Evolutionary conservation across 1,139 yeast genomes (phyloP), one percentile per base, ranked within the genome.

Genomic region (Kurtzmaniella quercitrusa): DNA sequence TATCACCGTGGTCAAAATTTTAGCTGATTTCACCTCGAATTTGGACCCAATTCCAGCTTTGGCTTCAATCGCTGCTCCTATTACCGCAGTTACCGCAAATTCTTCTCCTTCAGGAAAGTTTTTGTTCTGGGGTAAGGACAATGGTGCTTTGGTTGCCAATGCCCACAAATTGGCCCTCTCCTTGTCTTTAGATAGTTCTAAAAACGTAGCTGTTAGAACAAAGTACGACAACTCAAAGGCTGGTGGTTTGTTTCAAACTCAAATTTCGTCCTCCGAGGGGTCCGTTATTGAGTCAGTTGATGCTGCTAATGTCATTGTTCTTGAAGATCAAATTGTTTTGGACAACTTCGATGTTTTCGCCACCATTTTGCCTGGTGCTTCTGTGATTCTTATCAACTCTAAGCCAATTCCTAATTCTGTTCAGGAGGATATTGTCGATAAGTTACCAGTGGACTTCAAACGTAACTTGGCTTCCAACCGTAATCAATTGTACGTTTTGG

Each of bases 211-310:
- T 46, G 75, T 79, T 59, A 74, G 86, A 61, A 77, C 83, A 44
- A 79, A 77, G 55, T 89, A 70, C 55, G 96, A 91, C 61, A 89
- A 87, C 59, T 64, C 75, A 23, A 66, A 78, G 19, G 76, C 76
- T 39, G 94, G 93, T 34, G 96, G 96, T 50, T 62, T 80, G n/a
- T 81, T 84, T 62, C 89, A 85, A 62, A 76, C 91, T n/a, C 91
- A 86, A 59, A 63, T 90, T 46, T 69, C 75, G 17, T 70, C 82
- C 11, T 62, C 72, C 14, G 53, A 60, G 6, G 46, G 60, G 25
- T 52, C 62, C n/a, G 53, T 62, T 31, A 57, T 70, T 17, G 59
- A 69, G 24, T 52, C 66, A n/a, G 67, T 79, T 43, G 85, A 82
- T 47, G 63, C 75, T 36, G 84, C 88, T 15, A 83, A 82, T 54